These are phyloP conservation scores for Cercospora sp. DNA, from an alignment of 2,329 filamentous ascomycete genomes.

Conservation along the genomic window DNA sequence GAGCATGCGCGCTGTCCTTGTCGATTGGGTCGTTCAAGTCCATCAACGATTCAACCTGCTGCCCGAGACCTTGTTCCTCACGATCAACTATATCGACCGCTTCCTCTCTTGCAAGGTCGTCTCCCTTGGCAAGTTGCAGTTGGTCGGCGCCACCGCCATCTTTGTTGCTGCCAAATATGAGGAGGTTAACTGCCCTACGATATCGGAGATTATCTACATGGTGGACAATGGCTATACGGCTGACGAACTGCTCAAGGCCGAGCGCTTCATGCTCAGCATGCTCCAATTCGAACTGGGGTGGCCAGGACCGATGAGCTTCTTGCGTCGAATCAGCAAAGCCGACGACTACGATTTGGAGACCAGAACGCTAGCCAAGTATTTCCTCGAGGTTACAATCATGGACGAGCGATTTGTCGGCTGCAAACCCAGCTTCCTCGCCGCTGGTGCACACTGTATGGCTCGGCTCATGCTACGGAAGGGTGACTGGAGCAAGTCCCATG, in stretches of 20 bases:
- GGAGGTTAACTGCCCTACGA: conserved; percentile 95
- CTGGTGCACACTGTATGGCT: conserved; percentile 88
- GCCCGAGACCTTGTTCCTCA: conserved; percentile 91
- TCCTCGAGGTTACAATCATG: conserved; percentile 95
- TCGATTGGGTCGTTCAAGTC: conserved; percentile 98
- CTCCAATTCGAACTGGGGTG: conserved; percentile 93
- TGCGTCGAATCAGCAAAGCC: conserved; percentile 94
- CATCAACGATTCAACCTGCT: conserved; percentile 87
- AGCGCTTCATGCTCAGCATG: conserved; percentile 97
- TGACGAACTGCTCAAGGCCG: conserved; percentile 94
- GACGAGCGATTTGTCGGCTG: conserved; percentile 94
- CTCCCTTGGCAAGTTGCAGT: conserved; percentile 88
- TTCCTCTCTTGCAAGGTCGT: conserved; percentile 95
- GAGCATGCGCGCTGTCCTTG: conserved; percentile 96
- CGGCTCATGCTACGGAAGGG: conserved; percentile 88
- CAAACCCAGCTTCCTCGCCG: conserved; percentile 85
- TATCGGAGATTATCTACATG: conserved; percentile 97
- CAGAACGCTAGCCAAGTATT: conserved; percentile 93
- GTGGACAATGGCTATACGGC: conserved; percentile 86
- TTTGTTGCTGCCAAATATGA: conserved; percentile 98
- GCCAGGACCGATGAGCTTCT: conserved; percentile 99
- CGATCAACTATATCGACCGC: conserved; percentile 95
- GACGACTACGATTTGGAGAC: conserved; percentile 97
- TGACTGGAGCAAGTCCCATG: conserved; percentile 78
- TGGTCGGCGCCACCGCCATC: conserved; percentile 92